These are phyloP conservation scores for Viridothelium virens DNA, from an alignment of 495 filamentous ascomycete genomes.

Conservation along the genomic window DNA sequence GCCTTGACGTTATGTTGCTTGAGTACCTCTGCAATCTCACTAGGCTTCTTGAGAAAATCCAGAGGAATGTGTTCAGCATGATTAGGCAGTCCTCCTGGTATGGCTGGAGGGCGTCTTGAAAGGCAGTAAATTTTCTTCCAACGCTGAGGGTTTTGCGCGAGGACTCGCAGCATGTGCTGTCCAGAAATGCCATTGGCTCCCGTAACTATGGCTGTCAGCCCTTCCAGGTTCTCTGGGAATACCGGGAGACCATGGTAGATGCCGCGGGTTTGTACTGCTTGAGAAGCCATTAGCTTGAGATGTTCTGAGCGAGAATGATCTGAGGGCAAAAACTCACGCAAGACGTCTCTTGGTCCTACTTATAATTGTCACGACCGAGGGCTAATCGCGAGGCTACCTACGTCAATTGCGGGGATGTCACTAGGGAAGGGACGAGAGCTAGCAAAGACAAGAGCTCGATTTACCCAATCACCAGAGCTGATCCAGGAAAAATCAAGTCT, in stretches of 20 bases:
- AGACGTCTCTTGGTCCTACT: not conserved
- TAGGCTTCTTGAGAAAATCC: slow-evolving; percentile 39
- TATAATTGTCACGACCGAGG: too few relatives aligned
- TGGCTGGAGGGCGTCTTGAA: slow-evolving; percentile 39
- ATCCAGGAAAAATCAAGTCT: too few relatives aligned
- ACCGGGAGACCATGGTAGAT: slow-evolving; percentile 43
- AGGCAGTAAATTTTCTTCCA: slow-evolving; percentile 48
- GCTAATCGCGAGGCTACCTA: too few relatives aligned
- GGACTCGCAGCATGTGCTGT: slow-evolving; percentile 41
- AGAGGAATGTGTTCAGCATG: slow-evolving; percentile 40
- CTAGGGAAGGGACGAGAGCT: too few relatives aligned
- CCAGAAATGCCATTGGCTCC: slow-evolving; percentile 49
- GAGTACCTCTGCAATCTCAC: slow-evolving; percentile 35
- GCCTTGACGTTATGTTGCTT: slow-evolving; percentile 31
- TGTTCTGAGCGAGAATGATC: not conserved
- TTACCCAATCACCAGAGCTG: too few relatives aligned
- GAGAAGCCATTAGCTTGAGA: not conserved
- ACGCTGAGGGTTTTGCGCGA: slow-evolving; percentile 36
- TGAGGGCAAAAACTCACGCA: not conserved
- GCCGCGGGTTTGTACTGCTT: slow-evolving; percentile 31
- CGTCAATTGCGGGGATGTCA: too few relatives aligned
- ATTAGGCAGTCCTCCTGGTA: slow-evolving; percentile 27
- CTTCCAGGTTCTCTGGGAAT: slow-evolving; percentile 34
- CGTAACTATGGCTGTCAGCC: slow-evolving; percentile 44
- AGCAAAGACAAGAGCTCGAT: too few relatives aligned